Base-by-base conservation (phyloP, 768 basidiomycete genomes). In the Cystofilobasidium ferigula region DNA sequence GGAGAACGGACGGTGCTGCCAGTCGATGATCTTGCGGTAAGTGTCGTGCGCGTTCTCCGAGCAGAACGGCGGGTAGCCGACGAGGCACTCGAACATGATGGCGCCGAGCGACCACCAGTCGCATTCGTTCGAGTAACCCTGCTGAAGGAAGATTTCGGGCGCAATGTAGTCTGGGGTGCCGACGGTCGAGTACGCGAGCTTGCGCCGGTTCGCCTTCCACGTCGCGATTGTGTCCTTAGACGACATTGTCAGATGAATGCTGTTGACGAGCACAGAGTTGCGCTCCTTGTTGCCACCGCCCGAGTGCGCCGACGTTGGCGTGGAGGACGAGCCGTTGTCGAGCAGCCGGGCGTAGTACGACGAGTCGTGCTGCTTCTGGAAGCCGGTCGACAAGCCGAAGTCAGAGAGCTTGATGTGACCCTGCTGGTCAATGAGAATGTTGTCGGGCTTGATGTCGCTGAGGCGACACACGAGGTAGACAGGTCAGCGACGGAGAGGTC, bases 81-180 rank as follows among this genome's bases (percentile, higher is more conserved):
- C 89, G 28, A 98, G 79, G 76, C 88, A 95, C 77, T 98, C 94
- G 75, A 95, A 99, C 87, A 90, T 93, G 79, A 98, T 97, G 22
- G 92, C 89, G 6, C 95, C 95, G 34, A 98, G 81, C 10, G 93
- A 95, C 95, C 95, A 99, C 92, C 93, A 98, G 76, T 99, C 95
- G 73, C 93, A 97, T 76, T 94, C 93, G 72, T 93, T 89, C 28
- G 89, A 91, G 75, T 98, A 98, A n/a, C 95, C 95, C 74, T 89
- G 86, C 75, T 93, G 90, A 68, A 87, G 76, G 81, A 98, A 98
- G 72, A 97, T 95, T 75, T 98, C 93, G 0, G 93, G 92, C 3
- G 94, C 91, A 71, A 97, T 95, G 68, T 95, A 83, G 76, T 97
- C 94, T 4, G 92, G 93, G 30, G 93, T 97, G 45, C 93, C 93